phyloP scores from a whole-genome alignment of 78 protist genomes.

The Bigelowiella natans region DNA sequence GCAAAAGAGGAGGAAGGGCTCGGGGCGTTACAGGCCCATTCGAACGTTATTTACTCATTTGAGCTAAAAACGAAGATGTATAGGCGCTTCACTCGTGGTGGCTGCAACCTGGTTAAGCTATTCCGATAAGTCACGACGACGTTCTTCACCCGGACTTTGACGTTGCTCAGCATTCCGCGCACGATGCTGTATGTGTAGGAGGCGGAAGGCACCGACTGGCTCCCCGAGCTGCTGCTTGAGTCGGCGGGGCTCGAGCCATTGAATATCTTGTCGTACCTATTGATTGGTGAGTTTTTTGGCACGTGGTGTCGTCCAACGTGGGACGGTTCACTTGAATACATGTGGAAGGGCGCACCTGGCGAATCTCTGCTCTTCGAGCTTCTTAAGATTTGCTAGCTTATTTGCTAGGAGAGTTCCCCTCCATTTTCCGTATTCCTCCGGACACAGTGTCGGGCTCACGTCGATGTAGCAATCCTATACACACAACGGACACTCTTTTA shows the following conservation, averaged over 20 bases:
- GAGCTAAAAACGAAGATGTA: too few relatives aligned
- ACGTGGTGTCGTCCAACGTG: background rate
- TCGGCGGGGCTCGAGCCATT: background rate
- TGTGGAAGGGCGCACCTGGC: background rate
- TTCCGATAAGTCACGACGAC: background rate
- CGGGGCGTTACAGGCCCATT: too few relatives aligned
- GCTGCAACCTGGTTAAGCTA: background rate
- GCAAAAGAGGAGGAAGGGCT: too few relatives aligned
- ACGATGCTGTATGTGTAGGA: background rate
- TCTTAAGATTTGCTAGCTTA: background rate
- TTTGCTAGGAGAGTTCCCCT: background rate
- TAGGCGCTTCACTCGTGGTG: background rate
- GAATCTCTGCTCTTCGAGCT: background rate
- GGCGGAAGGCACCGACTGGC: background rate
- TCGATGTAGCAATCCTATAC: background rate
- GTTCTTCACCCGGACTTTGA: background rate
- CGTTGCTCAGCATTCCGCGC: background rate
- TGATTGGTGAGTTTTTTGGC: background rate
- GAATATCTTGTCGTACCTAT: background rate
- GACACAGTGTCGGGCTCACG: background rate
- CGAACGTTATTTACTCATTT: too few relatives aligned
- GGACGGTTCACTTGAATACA: background rate
- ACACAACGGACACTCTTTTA: too few relatives aligned
- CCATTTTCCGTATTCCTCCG: background rate
- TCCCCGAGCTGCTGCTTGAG: background rate